A percentile compares a stretch with the other conserved stretches of the same genome.
Evolutionary conservation across 176 grass and related monocot genomes (phyloP).

Genomic region (Oryza rufipogon): DNA sequence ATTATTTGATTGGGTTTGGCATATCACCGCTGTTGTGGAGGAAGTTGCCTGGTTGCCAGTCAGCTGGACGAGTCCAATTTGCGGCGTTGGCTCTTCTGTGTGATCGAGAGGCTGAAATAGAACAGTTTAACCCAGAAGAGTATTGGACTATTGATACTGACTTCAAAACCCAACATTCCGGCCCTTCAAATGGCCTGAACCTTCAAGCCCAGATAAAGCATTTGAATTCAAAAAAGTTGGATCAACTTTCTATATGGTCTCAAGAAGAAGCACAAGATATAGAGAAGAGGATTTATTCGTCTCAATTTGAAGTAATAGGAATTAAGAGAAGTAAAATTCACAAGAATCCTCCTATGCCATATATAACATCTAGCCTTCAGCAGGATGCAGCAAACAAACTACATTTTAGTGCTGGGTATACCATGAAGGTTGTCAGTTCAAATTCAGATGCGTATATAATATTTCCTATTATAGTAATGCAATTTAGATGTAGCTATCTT

Average conservation of each 20-base stretch:
- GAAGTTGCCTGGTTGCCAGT: slow-evolving; percentile 93
- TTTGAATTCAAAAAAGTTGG: slow-evolving; percentile 73
- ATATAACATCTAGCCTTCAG: slow-evolving; percentile 97
- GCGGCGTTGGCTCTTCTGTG: slow-evolving; percentile 91
- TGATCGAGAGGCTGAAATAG: slow-evolving; percentile 89
- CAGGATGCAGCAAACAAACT: slow-evolving; percentile 88
- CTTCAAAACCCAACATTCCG: slow-evolving; percentile 49
- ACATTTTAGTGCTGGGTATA: slow-evolving; percentile 69
- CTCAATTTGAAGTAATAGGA: slow-evolving; percentile 71
- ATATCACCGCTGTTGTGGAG: slow-evolving; percentile 95
- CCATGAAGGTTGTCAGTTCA: slow-evolving; percentile 78
- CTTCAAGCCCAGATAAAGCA: slow-evolving; percentile 73
- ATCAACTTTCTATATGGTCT: slow-evolving; percentile 76
- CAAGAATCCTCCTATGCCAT: slow-evolving; percentile 83
- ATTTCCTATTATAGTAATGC: slow-evolving; percentile 11
- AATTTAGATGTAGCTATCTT: slow-evolving; percentile 28
- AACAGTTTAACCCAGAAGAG: slow-evolving; percentile 74
- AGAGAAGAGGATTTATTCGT: slow-evolving; percentile 60
- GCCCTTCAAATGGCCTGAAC: slow-evolving; percentile 43
- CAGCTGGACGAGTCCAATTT: slow-evolving; percentile 91
- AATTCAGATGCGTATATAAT: slow-evolving; percentile 17
- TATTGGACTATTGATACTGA: slow-evolving; percentile 77
- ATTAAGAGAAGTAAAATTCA: slow-evolving; percentile 72
- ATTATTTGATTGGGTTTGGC: slow-evolving; percentile 97
- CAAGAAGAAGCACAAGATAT: slow-evolving; percentile 59